Evolutionary conservation across 371 early-diverging fungal species (phyloP).

Genomic region (Rhizopus microsporus): DNA sequence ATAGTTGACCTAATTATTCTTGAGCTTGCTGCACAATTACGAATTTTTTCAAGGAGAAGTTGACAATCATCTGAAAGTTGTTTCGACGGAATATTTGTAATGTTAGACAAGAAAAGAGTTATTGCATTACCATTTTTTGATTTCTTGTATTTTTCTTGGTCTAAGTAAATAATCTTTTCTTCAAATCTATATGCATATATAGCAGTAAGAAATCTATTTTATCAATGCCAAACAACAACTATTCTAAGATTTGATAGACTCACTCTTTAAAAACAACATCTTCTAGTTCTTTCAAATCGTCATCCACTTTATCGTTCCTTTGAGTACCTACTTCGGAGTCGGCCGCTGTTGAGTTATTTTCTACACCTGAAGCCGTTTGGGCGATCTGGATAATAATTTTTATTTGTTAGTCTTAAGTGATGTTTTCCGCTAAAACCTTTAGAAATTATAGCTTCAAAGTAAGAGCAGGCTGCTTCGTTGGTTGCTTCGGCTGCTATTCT

Average conservation of each 20-base stretch:
- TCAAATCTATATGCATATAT: slow-evolving; percentile 2
- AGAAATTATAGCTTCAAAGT: slow-evolving; percentile 2
- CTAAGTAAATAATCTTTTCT: slow-evolving; percentile 1
- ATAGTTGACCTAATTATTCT: slow-evolving; percentile 5
- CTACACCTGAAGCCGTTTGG: background rate
- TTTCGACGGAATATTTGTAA: slow-evolving; percentile 3
- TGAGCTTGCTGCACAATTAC: slow-evolving; percentile 7
- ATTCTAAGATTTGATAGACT: slow-evolving; percentile 1
- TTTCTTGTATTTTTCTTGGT: slow-evolving; percentile 2
- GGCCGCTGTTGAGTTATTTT: background rate
- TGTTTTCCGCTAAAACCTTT: slow-evolving; percentile 2
- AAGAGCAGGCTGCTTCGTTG: slow-evolving; percentile 8
- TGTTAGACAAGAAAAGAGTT: background rate
- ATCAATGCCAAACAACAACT: slow-evolving; percentile 2
- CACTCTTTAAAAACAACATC: slow-evolving; percentile 1
- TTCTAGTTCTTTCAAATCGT: slow-evolving; percentile 5
- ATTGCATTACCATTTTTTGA: slow-evolving; percentile 2
- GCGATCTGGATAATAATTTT: slow-evolving; percentile 5
- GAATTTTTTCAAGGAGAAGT: background rate
- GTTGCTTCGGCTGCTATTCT: slow-evolving; percentile 2
- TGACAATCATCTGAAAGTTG: slow-evolving; percentile 1
- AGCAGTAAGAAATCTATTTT: slow-evolving; percentile 1
- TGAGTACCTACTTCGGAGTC: background rate
- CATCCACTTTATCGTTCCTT: slow-evolving; percentile 2
- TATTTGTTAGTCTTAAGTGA: background rate